Evolutionary conservation across 176 grass and related monocot species (phyloP).

Genomic region (Areca catechu): DNA sequence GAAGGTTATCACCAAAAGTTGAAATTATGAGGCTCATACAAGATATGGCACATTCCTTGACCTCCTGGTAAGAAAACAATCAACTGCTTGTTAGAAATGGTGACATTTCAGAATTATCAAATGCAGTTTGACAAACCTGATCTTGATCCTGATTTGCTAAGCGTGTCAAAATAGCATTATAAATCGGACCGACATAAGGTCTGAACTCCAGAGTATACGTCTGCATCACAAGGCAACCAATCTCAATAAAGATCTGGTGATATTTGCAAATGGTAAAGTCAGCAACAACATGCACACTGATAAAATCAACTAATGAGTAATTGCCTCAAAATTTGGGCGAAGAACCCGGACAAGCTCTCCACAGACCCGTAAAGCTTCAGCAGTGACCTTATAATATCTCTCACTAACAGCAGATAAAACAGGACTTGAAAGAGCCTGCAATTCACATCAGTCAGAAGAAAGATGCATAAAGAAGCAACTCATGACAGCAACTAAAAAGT

Average conservation of each 20-base stretch:
- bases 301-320: constrained; percentile 9
- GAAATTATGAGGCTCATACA: constrained; percentile 84
- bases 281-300: no score
- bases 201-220: constrained; percentile 48
- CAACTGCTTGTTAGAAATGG: no score
- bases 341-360: constrained; percentile 88
- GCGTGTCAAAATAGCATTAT: constrained; percentile 82
- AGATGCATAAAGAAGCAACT: no score
- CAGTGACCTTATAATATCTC: constrained; percentile 98
- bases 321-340: constrained; percentile 76
- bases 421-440: constrained; percentile 78
- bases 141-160: constrained; percentile 99
- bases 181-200: constrained; percentile 65
- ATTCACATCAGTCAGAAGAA: neutral
- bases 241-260: neutral
- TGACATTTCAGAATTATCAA: no score
- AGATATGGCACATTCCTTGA: constrained; percentile 21
- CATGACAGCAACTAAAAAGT: no score
- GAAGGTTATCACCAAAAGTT: constrained; percentile 86
- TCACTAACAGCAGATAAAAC: constrained; percentile 94
- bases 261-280: constrained; percentile 1
- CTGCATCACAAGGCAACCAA: constrained; percentile 32
- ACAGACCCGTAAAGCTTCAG: constrained; percentile 92
- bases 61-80: constrained; percentile 7
- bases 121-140: constrained; percentile 44